Evolutionary conservation across 2,329 filamentous ascomycete genomes (phyloP).

Genomic region (Phyllosticta capitalensis): DNA sequence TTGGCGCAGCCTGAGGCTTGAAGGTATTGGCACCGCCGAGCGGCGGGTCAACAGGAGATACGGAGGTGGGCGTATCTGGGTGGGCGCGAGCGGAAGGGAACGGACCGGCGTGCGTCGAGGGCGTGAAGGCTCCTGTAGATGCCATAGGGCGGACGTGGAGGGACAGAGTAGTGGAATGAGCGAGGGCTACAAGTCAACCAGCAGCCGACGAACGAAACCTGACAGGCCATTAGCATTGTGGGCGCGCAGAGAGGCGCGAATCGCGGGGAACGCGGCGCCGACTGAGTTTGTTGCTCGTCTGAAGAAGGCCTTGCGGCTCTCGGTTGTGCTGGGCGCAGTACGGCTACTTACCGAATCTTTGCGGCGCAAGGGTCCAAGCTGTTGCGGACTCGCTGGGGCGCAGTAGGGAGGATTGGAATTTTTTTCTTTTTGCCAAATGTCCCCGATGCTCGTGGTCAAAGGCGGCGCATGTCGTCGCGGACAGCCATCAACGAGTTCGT

Average conservation of each 20-base stretch:
- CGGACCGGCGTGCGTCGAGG: slow-evolving; percentile 32
- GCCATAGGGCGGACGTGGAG: slow-evolving; percentile 28
- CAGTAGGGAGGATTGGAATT: background rate
- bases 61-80: slow-evolving; percentile 32
- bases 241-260: background rate
- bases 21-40: slow-evolving; percentile 13
- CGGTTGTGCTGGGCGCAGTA: background rate
- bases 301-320: slow-evolving; percentile 1
- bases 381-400: background rate
- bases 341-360: slow-evolving; percentile 7
- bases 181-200: background rate
- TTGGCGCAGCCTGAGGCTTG: slow-evolving; percentile 12
- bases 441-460: slow-evolving; percentile 6
- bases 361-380: slow-evolving; percentile 6
- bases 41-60: slow-evolving; percentile 19
- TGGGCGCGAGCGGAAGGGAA: slow-evolving; percentile 22
- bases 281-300: background rate
- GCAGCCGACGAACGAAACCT: background rate
- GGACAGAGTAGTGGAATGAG: background rate
- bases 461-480: slow-evolving; percentile 9
- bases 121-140: slow-evolving; percentile 22
- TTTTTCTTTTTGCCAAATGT: background rate
- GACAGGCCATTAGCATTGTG: slow-evolving; percentile 2
- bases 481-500: slow-evolving; percentile 6
- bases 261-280: background rate